phyloP scores from a whole-genome alignment of 345 rosid species.

The Angophora floribunda region DNA sequence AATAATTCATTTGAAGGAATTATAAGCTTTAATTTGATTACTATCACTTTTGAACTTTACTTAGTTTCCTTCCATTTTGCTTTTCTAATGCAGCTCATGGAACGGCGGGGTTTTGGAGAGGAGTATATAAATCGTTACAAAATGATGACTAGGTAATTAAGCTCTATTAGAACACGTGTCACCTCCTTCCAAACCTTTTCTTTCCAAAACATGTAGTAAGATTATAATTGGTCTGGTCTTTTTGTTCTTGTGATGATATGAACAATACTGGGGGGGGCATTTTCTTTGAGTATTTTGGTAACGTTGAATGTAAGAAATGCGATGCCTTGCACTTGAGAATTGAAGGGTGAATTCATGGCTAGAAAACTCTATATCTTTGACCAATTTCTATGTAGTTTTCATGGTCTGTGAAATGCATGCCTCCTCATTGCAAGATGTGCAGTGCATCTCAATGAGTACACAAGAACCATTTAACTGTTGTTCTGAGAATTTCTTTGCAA shows the following conservation, averaged over 20 bases:
- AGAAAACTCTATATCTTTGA: background rate
- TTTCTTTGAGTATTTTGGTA: background rate
- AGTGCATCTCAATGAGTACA: background rate
- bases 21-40: background rate
- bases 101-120: constrained; percentile 82
- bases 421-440: background rate
- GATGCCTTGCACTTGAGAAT: background rate
- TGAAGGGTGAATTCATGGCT: background rate
- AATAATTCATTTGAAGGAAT: background rate
- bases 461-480: background rate
- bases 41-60: background rate
- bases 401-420: background rate
- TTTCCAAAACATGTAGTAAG: background rate
- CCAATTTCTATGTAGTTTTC: background rate
- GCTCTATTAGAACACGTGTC: background rate
- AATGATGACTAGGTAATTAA: constrained; percentile 88
- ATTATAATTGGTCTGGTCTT: background rate
- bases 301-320: background rate
- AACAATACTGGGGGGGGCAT: background rate
- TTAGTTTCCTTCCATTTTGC: background rate
- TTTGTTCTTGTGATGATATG: background rate
- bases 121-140: constrained; percentile 84
- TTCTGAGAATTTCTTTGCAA: background rate
- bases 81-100: constrained; percentile 63
- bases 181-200: background rate